phyloP scores from a whole-genome alignment of 768 basidiomycete species.

The Collybia sordida region DNA sequence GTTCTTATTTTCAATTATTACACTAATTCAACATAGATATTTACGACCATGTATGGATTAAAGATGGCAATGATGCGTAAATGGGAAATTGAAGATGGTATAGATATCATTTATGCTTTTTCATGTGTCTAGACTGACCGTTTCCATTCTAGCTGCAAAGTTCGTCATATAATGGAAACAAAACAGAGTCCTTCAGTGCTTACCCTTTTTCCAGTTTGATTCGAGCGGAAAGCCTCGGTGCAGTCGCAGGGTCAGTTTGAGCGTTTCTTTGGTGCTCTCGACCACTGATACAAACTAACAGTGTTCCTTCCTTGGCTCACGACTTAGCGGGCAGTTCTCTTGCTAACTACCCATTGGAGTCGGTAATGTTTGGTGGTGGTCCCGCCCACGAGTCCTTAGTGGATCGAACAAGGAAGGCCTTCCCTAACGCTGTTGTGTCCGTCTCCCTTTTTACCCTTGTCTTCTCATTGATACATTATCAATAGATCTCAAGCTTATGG shows the following conservation, averaged over 20 bases:
- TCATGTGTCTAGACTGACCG: neutral
- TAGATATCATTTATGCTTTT: neutral
- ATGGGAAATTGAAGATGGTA: constrained; percentile 49
- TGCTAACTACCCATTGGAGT: constrained; percentile 32
- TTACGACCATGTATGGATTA: constrained; percentile 39
- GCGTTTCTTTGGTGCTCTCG: neutral
- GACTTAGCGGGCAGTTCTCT: constrained; percentile 45
- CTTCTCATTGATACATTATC: constrained; percentile 5
- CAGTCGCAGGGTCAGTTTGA: constrained; percentile 41
- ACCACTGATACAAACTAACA: constrained; percentile 13
- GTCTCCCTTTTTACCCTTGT: neutral
- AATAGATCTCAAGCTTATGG: constrained; percentile 43
- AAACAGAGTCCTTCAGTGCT: neutral
- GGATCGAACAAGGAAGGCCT: constrained; percentile 28
- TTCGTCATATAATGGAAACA: constrained; percentile 9
- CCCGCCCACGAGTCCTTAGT: constrained; percentile 35
- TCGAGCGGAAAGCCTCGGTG: constrained; percentile 38
- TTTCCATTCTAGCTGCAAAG: constrained; percentile 26
- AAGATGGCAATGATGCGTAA: constrained; percentile 51
- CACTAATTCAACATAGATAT: constrained; percentile 25
- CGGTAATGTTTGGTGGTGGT: constrained; percentile 41
- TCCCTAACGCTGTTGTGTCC: constrained; percentile 29
- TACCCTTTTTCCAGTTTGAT: constrained; percentile 31
- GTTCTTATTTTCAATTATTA: neutral
- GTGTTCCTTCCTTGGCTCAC: constrained; percentile 53